Evolutionary conservation across 192 early-diverging fungal genomes (phyloP).

Genomic region (Mortierella alpina): DNA sequence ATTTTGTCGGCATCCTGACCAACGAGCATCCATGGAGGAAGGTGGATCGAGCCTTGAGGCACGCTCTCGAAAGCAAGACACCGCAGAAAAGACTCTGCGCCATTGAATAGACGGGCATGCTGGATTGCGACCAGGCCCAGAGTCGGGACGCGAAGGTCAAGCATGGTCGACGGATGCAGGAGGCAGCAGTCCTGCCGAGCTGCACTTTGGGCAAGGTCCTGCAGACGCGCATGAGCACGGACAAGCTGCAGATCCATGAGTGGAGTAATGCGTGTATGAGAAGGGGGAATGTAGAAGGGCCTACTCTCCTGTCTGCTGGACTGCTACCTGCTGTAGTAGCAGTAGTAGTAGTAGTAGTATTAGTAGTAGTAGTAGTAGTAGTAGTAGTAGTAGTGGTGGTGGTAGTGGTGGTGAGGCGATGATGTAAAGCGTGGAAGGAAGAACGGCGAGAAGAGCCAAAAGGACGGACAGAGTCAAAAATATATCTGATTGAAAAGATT

Average conservation of each 20-base stretch:
- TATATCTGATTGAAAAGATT: no score
- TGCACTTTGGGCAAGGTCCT: background rate
- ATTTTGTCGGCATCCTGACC: background rate
- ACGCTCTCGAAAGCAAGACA: conserved; percentile 8
- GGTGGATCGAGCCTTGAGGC: background rate
- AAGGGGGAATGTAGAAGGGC: no score
- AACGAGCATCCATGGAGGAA: conserved; percentile 1
- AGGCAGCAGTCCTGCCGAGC: background rate
- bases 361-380: no score
- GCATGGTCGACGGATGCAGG: conserved; percentile 10
- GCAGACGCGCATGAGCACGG: no score
- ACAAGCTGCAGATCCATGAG: conserved; percentile 6
- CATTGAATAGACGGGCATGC: conserved; percentile 1
- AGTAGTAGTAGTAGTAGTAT: no score
- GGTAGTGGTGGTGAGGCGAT: no score
- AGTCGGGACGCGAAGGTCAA: conserved; percentile 7
- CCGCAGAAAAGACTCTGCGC: background rate
- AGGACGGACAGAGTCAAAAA: no score
- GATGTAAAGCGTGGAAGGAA: no score
- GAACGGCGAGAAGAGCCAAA: no score
- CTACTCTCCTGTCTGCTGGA: background rate
- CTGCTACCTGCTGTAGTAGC: background rate
- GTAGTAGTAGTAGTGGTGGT: no score
- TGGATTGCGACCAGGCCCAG: conserved; percentile 10
- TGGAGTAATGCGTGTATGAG: no score